phyloP scores from a whole-genome alignment of 202 grass and related monocot genomes.

The Zizania palustris region DNA sequence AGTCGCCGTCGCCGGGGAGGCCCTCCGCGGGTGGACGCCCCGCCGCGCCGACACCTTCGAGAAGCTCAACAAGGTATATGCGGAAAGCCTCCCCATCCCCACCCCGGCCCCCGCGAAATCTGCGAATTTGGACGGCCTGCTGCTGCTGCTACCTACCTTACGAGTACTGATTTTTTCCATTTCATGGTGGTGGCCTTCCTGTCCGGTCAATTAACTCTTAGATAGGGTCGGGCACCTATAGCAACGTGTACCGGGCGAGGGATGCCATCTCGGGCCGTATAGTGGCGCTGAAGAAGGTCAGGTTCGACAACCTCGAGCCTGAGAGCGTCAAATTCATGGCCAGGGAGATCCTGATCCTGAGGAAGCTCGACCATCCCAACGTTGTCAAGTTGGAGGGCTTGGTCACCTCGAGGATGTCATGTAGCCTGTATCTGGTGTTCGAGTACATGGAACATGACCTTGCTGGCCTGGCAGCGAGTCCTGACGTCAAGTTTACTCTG shows the following conservation, averaged over 20 bases:
- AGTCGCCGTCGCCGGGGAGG: constrained; percentile 76
- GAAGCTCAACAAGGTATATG: constrained; percentile 83
- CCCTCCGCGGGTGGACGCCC: constrained; percentile 64
- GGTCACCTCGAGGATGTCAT: constrained; percentile 77
- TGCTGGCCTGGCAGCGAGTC: constrained; percentile 64
- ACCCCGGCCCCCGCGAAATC: background rate
- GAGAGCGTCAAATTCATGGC: constrained; percentile 95
- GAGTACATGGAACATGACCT: constrained; percentile 98
- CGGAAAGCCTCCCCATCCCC: background rate
- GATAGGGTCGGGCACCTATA: constrained; percentile 95
- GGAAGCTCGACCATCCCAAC: constrained; percentile 74
- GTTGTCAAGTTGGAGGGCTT: constrained; percentile 76
- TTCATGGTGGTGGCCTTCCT: background rate
- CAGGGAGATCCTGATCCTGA: constrained; percentile 76
- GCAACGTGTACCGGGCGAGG: constrained; percentile 74
- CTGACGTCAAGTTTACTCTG: constrained; percentile 64
- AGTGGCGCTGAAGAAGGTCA: constrained; percentile 89
- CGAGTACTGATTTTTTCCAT: constrained; percentile 14
- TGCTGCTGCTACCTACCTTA: too few relatives aligned
- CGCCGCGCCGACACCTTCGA: constrained; percentile 74
- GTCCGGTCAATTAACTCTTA: constrained; percentile 36
- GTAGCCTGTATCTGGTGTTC: constrained; percentile 76
- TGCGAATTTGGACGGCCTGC: background rate
- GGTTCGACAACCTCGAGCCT: constrained; percentile 74
- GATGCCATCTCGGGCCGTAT: constrained; percentile 56